Evolutionary conservation across 257 asterid genomes (phyloP).

Genomic region (Nicotiana attenuata): DNA sequence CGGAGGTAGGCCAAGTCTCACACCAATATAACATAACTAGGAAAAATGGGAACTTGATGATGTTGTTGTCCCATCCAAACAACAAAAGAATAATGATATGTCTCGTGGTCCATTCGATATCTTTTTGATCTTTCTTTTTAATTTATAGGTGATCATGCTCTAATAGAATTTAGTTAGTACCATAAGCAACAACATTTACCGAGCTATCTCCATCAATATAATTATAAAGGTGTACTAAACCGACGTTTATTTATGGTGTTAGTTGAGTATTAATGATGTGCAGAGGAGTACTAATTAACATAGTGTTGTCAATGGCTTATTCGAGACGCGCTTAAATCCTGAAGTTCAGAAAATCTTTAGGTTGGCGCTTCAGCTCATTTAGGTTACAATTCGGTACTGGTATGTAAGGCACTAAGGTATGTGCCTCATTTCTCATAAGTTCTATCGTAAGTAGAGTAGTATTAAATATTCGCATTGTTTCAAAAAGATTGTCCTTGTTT

Average conservation of each 20-base stretch:
- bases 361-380: too few relatives aligned
- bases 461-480: too few relatives aligned
- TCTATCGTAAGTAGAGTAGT: too few relatives aligned
- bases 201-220: background rate
- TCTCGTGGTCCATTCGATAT: background rate
- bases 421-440: too few relatives aligned
- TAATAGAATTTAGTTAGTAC: background rate
- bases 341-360: too few relatives aligned
- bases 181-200: background rate
- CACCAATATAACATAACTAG: background rate
- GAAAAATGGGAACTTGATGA: slow-evolving; percentile 1
- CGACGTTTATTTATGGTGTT: background rate
- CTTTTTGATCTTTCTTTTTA: background rate
- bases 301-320: too few relatives aligned
- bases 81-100: background rate
- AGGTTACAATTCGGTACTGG: too few relatives aligned
- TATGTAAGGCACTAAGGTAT: too few relatives aligned
- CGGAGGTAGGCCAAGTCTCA: background rate
- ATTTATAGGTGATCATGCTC: background rate
- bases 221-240: background rate
- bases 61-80: background rate
- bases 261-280: background rate
- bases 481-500: too few relatives aligned
- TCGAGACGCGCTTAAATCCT: too few relatives aligned
- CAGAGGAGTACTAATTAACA: background rate